Conservation (phyloP, 306 rosid genomes). For the Castanospermum australe region DNA sequence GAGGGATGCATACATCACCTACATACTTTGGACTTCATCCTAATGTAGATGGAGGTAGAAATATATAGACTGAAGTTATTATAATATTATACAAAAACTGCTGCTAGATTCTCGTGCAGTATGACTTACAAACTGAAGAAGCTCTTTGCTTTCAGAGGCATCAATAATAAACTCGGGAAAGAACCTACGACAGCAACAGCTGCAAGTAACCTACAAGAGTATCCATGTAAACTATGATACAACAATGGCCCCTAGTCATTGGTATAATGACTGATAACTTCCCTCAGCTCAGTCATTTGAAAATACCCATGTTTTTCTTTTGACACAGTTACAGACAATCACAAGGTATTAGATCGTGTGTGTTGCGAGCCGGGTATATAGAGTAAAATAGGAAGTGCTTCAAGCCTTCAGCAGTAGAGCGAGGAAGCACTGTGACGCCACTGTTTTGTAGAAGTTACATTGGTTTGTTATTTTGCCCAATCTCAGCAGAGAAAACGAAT, state of each 20-base stretch:
- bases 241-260: neutral
- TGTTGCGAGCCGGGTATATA: slow-evolving; percentile 17
- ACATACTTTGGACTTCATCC: slow-evolving; percentile 31
- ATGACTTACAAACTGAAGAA: slow-evolving; percentile 28
- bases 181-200: slow-evolving; percentile 35
- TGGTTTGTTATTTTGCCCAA: slow-evolving; percentile 38
- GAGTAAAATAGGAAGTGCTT: slow-evolving; percentile 31
- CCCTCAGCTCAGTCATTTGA: slow-evolving; percentile 23
- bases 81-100: slow-evolving; percentile 33
- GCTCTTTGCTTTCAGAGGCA: slow-evolving; percentile 2
- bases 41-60: slow-evolving; percentile 11
- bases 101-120: slow-evolving; percentile 30
- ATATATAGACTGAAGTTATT: slow-evolving; percentile 31
- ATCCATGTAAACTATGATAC: neutral
- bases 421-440: slow-evolving; percentile 36
- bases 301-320: slow-evolving; percentile 18
- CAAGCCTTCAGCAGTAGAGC: slow-evolving; percentile 45
- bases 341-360: slow-evolving; percentile 17
- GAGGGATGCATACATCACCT: slow-evolving; percentile 25
- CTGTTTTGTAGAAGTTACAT: slow-evolving; percentile 37
- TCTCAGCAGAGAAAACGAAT: slow-evolving; percentile 40
- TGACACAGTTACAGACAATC: slow-evolving; percentile 13
- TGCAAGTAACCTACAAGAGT: slow-evolving; percentile 33
- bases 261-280: slow-evolving; percentile 13
- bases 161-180: slow-evolving; percentile 3